Base-by-base conservation (phyloP, 2,329 filamentous ascomycete species). In the Aureobasidium sp. region DNA sequence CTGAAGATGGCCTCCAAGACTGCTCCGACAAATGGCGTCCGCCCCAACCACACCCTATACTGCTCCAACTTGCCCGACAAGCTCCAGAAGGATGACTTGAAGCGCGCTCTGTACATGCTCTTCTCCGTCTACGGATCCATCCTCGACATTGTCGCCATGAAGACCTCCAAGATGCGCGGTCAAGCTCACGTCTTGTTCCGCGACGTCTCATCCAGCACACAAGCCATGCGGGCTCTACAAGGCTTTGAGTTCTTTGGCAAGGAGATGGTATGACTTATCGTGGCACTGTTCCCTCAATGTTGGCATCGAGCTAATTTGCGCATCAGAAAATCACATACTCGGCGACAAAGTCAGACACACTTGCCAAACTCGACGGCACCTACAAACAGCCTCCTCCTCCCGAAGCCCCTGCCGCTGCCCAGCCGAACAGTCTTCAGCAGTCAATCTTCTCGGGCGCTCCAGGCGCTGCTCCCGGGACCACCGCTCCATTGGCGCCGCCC, bases 41-140 rank as follows among this genome's bases (percentile, higher is more conserved):
- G 59, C 32, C 59, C 59, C 48, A 61, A 16, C 29, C 61, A 66
- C 69, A 95, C 90, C 10, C 83, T 99, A 65, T 99, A 97, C 73
- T 82, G 96, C 68, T 89, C 86, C 58, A 96, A 97, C 70, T 82
- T 99, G 2, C 91, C 90, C 27, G 85, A 91, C 64, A 97, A 96
- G 78, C 85, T 97, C 65, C 89, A 89, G 70, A 99, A 97, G 75
- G 81, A 84, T 64, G 92, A 97, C 73, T 78, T 99, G 45, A 87
- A 91, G 69, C 88, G 90, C 49, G 88, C 88, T 5, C 82, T 99
- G 34, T 99, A 99, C 77, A 89, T 91, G 74, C 83, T 97, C 13
- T 97, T 97, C 74, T 91, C 91, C 11, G 96, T 91, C 14, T 96
- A 96, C 72, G 94, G 94, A 44, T 86, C 91, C 0, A 89, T 99